Percentiles rank a stretch among this genome's conserved stretches.
phyloP scores from a whole-genome alignment of 441 rosid genomes.

The Mallotus japonicus region DNA sequence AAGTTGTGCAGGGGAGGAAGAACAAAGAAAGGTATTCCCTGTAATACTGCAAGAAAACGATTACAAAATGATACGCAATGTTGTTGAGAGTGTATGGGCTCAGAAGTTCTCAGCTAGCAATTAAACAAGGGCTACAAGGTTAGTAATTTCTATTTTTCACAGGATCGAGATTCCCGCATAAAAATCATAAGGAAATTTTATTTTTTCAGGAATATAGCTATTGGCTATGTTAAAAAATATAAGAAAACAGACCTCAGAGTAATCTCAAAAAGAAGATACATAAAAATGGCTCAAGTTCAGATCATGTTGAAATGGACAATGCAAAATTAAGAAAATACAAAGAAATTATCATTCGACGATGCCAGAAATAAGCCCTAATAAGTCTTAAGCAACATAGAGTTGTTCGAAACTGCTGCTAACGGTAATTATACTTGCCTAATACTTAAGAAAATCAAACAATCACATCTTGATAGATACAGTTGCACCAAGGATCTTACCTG shows the following conservation, averaged over 20 bases:
- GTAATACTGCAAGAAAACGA: slow-evolving; percentile 38
- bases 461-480: slow-evolving; percentile 3
- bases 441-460: slow-evolving; percentile 7
- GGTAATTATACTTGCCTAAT: not conserved
- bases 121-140: not conserved
- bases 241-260: not conserved
- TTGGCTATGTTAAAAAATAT: not conserved
- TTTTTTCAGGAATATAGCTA: not conserved
- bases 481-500: slow-evolving; percentile 42
- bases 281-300: too few species aligned
- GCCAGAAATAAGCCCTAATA: not conserved
- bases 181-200: too few species aligned
- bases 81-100: slow-evolving; percentile 1
- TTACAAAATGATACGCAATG: not conserved
- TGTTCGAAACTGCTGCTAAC: not conserved
- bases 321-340: not conserved
- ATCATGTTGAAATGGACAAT: not conserved
- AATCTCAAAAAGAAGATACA: not conserved
- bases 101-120: not conserved
- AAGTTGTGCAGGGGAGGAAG: slow-evolving; percentile 43
- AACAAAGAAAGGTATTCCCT: slow-evolving; percentile 77
- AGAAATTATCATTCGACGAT: too few species aligned
- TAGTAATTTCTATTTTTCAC: not conserved
- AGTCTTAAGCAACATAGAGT: not conserved
- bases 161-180: too few species aligned